Conservation (phyloP, 805 yeast species). For the Starmerella khaoyaiensis region DNA sequence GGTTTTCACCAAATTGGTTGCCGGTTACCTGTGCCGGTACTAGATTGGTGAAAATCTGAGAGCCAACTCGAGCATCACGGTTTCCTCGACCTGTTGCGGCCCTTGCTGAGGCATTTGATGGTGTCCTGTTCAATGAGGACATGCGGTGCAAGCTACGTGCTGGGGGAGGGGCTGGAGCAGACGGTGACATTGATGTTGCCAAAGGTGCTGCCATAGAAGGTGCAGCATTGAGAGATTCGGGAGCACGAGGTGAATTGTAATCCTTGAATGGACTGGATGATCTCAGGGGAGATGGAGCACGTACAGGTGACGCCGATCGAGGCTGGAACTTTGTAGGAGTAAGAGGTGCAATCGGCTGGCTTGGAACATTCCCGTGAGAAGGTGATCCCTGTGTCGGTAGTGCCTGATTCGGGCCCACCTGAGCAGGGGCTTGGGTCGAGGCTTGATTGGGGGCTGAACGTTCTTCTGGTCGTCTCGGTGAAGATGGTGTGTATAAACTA, state of each 20-base stretch:
- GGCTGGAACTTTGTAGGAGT: constrained; percentile 9
- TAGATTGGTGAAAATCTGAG: constrained; percentile 13
- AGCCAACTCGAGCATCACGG: constrained; percentile 11
- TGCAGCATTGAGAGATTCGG: background rate
- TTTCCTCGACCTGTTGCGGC: background rate
- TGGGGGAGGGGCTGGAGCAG: constrained; percentile 18
- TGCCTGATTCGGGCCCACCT: background rate
- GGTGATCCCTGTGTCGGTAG: background rate
- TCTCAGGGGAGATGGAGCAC: constrained; percentile 3
- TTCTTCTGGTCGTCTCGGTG: constrained; percentile 4
- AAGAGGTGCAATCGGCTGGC: constrained; percentile 6
- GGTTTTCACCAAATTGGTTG: background rate
- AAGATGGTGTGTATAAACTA: constrained; percentile 9
- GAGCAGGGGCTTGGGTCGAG: background rate
- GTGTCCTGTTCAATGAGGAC: constrained; percentile 8
- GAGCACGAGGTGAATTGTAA: background rate
- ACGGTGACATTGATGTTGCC: background rate
- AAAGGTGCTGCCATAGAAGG: background rate
- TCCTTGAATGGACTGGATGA: constrained; percentile 1
- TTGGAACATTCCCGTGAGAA: background rate
- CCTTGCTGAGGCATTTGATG: constrained; percentile 9
- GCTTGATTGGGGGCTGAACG: background rate
- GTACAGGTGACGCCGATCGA: constrained; percentile 1
- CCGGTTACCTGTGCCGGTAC: constrained; percentile 3
- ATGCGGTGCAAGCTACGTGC: constrained; percentile 13